Evolutionary conservation across 2,329 filamentous ascomycete genomes (phyloP).

Genomic region (Colletotrichum magnum): DNA sequence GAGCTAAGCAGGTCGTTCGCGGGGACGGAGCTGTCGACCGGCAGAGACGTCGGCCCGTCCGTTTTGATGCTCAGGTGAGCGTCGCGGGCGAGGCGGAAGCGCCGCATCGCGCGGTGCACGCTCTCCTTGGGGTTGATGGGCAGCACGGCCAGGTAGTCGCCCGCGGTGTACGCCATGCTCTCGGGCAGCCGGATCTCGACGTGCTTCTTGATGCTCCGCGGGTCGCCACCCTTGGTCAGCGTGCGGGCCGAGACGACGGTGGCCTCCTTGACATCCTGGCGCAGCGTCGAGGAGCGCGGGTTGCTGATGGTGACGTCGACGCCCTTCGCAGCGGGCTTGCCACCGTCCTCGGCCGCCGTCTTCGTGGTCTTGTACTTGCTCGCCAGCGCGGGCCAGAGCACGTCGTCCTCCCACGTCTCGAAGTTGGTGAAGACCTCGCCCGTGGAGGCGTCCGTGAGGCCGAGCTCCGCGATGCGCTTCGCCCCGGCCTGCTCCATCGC

Average conservation of each 20-base stretch:
- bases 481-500: conserved; percentile 59
- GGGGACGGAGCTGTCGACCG: conserved; percentile 69
- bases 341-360: conserved; percentile 36
- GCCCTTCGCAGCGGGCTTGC: conserved; percentile 39
- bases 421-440: conserved; percentile 79
- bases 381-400: conserved; percentile 65
- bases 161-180: conserved; percentile 76
- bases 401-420: conserved; percentile 76
- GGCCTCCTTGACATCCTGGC: conserved; percentile 73
- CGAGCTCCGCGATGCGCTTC: conserved; percentile 58
- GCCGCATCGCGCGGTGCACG: conserved; percentile 74
- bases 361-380: conserved; percentile 62
- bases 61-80: conserved; percentile 73
- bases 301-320: conserved; percentile 66
- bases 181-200: conserved; percentile 79
- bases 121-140: conserved; percentile 77
- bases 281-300: conserved; percentile 69
- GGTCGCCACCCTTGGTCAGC: conserved; percentile 60
- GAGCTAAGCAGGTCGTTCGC: conserved; percentile 75
- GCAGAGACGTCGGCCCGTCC: conserved; percentile 66
- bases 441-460: conserved; percentile 71
- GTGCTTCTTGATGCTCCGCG: conserved; percentile 70
- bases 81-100: conserved; percentile 80
- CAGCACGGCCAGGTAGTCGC: conserved; percentile 83
- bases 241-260: conserved; percentile 66